Percentiles rank a stretch among this genome's conserved stretches.
phyloP scores from a whole-genome alignment of 306 rosid genomes.

The Begonia fuchsioides region DNA sequence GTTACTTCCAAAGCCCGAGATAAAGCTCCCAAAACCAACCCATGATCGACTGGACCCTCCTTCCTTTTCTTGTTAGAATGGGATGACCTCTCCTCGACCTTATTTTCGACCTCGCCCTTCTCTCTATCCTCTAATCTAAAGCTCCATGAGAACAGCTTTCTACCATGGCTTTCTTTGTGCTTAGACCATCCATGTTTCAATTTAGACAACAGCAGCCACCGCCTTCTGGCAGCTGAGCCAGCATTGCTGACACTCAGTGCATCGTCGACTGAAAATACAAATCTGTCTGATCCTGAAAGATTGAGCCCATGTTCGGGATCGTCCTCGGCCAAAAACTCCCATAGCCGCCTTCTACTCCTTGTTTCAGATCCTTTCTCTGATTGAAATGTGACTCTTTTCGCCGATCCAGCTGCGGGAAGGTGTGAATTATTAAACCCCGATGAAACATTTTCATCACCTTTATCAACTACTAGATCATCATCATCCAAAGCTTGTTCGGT shows the following conservation, averaged over 20 bases:
- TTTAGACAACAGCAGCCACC: slow-evolving; percentile 67
- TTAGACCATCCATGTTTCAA: slow-evolving; percentile 66
- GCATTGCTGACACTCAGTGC: slow-evolving; percentile 68
- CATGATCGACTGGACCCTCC: slow-evolving; percentile 76
- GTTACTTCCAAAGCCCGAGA: slow-evolving; percentile 67
- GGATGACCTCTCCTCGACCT: slow-evolving; percentile 32
- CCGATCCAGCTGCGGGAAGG: slow-evolving; percentile 14
- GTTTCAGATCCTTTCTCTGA: slow-evolving; percentile 19
- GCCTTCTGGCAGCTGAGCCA: slow-evolving; percentile 60
- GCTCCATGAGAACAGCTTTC: slow-evolving; percentile 47
- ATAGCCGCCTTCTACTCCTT: slow-evolving; percentile 46
- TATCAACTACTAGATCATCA: slow-evolving; percentile 6
- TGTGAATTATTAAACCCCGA: slow-evolving; percentile 13
- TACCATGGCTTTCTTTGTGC: slow-evolving; percentile 55
- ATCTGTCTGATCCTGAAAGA: slow-evolving; percentile 88
- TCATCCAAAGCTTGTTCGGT: slow-evolving; percentile 14
- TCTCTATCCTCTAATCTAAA: slow-evolving; percentile 52
- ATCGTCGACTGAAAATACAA: slow-evolving; percentile 83
- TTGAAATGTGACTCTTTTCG: slow-evolving; percentile 41
- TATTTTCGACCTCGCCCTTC: slow-evolving; percentile 45
- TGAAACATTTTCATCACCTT: slow-evolving; percentile 6
- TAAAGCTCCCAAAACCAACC: slow-evolving; percentile 57
- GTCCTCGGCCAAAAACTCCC: slow-evolving; percentile 76
- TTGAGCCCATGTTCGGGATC: slow-evolving; percentile 71
- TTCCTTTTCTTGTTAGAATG: slow-evolving; percentile 40